Percentiles rank a stretch among this genome's conserved stretches.
Conservation (phyloP, 1,284 basidiomycete species). For the Rhodotorula sp. region DNA sequence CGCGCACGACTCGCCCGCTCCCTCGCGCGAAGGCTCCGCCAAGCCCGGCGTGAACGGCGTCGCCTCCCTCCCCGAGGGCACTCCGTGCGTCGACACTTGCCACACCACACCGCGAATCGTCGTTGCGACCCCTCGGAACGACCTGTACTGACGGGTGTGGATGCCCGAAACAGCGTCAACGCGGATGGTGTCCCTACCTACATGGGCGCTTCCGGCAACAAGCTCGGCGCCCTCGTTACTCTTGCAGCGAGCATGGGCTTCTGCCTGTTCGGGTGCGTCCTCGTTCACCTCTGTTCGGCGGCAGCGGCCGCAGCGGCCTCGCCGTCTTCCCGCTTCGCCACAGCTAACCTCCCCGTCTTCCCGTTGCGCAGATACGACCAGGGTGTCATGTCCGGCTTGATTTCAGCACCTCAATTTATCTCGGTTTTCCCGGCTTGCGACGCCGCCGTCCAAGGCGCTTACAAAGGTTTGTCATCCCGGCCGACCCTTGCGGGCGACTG, state of each 20-base stretch:
- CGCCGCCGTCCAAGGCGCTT: slow-evolving; percentile 17
- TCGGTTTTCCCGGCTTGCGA: slow-evolving; percentile 30
- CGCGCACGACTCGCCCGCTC: background rate
- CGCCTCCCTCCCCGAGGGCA: background rate
- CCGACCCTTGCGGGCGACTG: too few relatives aligned
- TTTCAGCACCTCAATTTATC: slow-evolving; percentile 28
- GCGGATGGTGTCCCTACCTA: slow-evolving; percentile 20
- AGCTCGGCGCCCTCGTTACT: slow-evolving; percentile 23
- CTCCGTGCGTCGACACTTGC: background rate
- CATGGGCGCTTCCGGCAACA: slow-evolving; percentile 19
- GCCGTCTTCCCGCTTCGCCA: background rate
- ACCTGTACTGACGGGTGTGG: background rate
- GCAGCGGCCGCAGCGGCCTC: too few relatives aligned
- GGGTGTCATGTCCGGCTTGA: slow-evolving; percentile 34
- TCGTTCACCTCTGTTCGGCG: too few relatives aligned
- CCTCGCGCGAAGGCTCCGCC: background rate
- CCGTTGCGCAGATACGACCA: slow-evolving; percentile 18
- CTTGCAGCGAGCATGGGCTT: slow-evolving; percentile 29
- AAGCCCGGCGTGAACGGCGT: background rate
- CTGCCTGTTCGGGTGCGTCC: slow-evolving; percentile 26
- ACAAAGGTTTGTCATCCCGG: slow-evolving; percentile 5
- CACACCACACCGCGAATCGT: background rate
- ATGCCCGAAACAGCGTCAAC: slow-evolving; percentile 4
- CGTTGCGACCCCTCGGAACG: too few relatives aligned
- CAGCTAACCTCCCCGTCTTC: background rate